A percentile compares a stretch with the other conserved stretches of the same genome.
phyloP scores from a whole-genome alignment of 2,329 filamentous ascomycete species.

The Sporothrix pallida region DNA sequence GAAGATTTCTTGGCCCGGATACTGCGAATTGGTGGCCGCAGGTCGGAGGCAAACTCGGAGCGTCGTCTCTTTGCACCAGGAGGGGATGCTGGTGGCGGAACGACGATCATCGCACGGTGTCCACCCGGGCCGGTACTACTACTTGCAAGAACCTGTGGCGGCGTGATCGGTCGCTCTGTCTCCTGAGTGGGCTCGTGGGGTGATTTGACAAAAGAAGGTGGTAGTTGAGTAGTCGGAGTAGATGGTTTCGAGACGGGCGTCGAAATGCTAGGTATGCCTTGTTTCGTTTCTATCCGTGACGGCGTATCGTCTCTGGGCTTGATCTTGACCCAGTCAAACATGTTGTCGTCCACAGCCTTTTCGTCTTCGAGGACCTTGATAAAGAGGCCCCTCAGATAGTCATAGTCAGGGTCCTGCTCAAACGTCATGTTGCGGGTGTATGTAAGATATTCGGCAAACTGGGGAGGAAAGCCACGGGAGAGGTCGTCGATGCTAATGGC shows the following conservation, averaged over 20 bases:
- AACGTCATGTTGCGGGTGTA: slow-evolving; percentile 97
- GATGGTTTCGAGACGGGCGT: not conserved
- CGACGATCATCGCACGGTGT: slow-evolving; percentile 49
- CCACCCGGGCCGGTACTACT: slow-evolving; percentile 54
- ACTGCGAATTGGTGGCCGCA: slow-evolving; percentile 32
- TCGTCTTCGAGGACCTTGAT: slow-evolving; percentile 91
- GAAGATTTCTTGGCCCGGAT: slow-evolving; percentile 30
- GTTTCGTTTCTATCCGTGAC: slow-evolving; percentile 59
- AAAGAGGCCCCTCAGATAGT: slow-evolving; percentile 93
- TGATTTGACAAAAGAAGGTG: not conserved
- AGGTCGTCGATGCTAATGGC: slow-evolving; percentile 95
- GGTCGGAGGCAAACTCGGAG: slow-evolving; percentile 36
- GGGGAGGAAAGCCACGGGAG: slow-evolving; percentile 91
- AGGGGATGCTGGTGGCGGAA: slow-evolving; percentile 30
- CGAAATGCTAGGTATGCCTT: not conserved
- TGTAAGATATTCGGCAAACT: slow-evolving; percentile 95
- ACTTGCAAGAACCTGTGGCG: slow-evolving; percentile 62
- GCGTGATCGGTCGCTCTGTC: slow-evolving; percentile 10
- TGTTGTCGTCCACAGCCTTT: slow-evolving; percentile 91
- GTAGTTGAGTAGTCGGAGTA: not conserved
- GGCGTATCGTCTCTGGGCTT: slow-evolving; percentile 73
- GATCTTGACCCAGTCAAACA: slow-evolving; percentile 99
- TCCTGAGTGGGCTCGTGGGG: not conserved
- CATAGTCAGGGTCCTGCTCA: slow-evolving; percentile 97
- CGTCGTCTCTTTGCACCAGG: slow-evolving; percentile 34